Conservation (phyloP, 352 stramenopile species). For the Phytophthora ramorum region DNA sequence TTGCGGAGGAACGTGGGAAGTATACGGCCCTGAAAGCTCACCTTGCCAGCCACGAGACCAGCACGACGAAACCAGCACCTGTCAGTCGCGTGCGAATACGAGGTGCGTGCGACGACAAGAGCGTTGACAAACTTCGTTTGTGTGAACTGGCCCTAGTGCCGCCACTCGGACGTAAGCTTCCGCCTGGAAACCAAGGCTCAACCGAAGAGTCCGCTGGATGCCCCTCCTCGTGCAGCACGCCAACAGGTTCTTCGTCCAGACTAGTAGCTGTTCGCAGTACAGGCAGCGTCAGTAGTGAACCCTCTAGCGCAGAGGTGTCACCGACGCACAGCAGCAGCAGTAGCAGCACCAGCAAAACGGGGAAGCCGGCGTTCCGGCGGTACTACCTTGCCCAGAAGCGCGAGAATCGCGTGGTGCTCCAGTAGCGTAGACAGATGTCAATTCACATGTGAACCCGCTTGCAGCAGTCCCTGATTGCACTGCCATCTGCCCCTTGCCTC, state of each 20-base stretch:
- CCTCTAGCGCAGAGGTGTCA: slow-evolving; percentile 17
- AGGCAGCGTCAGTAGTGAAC: slow-evolving; percentile 14
- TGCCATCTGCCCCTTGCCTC: slow-evolving; percentile 9
- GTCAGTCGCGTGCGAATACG: neutral
- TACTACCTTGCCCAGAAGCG: slow-evolving; percentile 49
- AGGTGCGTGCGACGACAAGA: slow-evolving; percentile 1
- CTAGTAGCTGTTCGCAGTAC: slow-evolving; percentile 6
- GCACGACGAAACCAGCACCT: neutral
- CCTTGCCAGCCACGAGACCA: slow-evolving; percentile 30
- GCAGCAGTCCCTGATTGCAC: slow-evolving; percentile 13
- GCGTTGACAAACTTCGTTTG: slow-evolving; percentile 2
- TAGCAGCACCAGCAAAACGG: slow-evolving; percentile 20
- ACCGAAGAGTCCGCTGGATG: slow-evolving; percentile 12
- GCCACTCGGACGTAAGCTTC: neutral
- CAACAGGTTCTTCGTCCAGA: slow-evolving; percentile 8
- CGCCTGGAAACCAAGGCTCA: slow-evolving; percentile 7
- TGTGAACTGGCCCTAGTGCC: slow-evolving; percentile 11
- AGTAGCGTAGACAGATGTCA: slow-evolving; percentile 10
- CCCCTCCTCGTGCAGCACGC: slow-evolving; percentile 13
- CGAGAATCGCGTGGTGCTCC: slow-evolving; percentile 21
- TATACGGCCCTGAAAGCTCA: slow-evolving; percentile 53
- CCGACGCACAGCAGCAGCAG: slow-evolving; percentile 26
- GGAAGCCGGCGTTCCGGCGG: slow-evolving; percentile 40
- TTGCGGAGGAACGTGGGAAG: slow-evolving; percentile 54
- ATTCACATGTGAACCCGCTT: slow-evolving; percentile 25